Percentiles rank a stretch among this genome's conserved stretches.
Evolutionary conservation across 768 basidiomycete species (phyloP).

Genomic region (Melanogaster broomeanus): DNA sequence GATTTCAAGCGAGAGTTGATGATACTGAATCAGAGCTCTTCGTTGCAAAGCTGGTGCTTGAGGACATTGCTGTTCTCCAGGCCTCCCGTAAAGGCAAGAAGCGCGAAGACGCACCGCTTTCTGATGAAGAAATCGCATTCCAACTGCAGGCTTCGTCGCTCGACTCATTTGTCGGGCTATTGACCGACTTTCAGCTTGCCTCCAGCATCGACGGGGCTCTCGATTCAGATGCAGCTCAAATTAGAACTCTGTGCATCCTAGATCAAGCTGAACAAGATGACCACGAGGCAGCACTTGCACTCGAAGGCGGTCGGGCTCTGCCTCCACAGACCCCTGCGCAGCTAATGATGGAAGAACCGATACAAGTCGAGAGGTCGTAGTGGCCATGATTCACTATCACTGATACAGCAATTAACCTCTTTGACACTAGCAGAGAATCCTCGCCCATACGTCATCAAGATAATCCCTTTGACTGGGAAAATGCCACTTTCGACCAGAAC

Average conservation of each 20-base stretch:
- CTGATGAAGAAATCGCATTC: constrained; percentile 50
- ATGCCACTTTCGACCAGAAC: background rate
- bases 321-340: constrained; percentile 21
- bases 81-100: constrained; percentile 39
- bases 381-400: background rate
- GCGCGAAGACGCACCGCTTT: constrained; percentile 28
- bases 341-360: constrained; percentile 4
- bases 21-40: constrained; percentile 43
- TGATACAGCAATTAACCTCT: constrained; percentile 1
- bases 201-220: constrained; percentile 44
- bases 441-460: background rate
- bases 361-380: constrained; percentile 5
- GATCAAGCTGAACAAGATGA: constrained; percentile 45
- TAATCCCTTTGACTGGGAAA: too few species aligned
- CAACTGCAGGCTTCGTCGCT: constrained; percentile 41
- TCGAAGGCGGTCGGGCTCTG: constrained; percentile 29
- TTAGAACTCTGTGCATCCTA: constrained; percentile 31
- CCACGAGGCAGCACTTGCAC: constrained; percentile 40
- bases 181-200: constrained; percentile 42
- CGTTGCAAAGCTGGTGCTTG: constrained; percentile 41
- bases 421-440: constrained; percentile 7
- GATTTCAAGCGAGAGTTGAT: background rate
- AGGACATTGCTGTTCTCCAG: constrained; percentile 42
- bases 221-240: constrained; percentile 32
- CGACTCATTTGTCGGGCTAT: constrained; percentile 25